A percentile compares a stretch with the other conserved stretches of the same genome.
Evolutionary conservation across 2,329 filamentous ascomycete species (phyloP).

Genomic region (Sclerotinia spermophila): DNA sequence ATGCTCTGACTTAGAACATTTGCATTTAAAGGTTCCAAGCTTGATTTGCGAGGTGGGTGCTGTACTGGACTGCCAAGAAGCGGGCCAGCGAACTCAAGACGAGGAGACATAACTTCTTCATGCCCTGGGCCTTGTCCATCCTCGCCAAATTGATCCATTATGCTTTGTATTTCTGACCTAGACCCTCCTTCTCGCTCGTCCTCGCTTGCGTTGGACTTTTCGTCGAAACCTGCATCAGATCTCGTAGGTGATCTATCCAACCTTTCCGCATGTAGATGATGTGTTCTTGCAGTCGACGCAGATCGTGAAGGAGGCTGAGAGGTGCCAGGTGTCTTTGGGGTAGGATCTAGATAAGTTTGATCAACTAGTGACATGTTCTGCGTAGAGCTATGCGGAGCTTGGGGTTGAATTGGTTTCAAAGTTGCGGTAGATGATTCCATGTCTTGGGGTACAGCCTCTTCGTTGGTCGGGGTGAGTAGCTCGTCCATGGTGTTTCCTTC

Average conservation of each 20-base stretch:
- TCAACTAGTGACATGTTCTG: constrained; percentile 26
- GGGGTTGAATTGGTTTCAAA: constrained; percentile 31
- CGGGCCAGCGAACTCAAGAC: constrained; percentile 77
- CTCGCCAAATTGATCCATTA: constrained; percentile 93
- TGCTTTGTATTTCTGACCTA: constrained; percentile 86
- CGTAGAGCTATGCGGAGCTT: constrained; percentile 14
- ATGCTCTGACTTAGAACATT: constrained; percentile 29
- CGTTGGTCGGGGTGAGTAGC: not conserved
- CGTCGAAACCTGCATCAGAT: constrained; percentile 55
- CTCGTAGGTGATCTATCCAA: constrained; percentile 49
- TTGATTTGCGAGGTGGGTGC: constrained; percentile 81
- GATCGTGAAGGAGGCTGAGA: constrained; percentile 42
- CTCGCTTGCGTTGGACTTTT: constrained; percentile 54
- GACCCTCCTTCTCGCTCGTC: constrained; percentile 66
- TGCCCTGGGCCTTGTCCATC: constrained; percentile 66
- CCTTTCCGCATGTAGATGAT: constrained; percentile 38
- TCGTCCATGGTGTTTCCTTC: constrained; percentile 9
- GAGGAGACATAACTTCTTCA: constrained; percentile 89
- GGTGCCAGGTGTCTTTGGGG: constrained; percentile 43
- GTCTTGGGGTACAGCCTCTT: constrained; percentile 21
- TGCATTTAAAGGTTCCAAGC: constrained; percentile 65
- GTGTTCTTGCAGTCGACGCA: constrained; percentile 36
- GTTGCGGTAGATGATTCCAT: constrained; percentile 39
- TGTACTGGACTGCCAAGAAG: constrained; percentile 62
- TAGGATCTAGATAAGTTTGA: constrained; percentile 47